Evolutionary conservation across 306 rosid genomes (phyloP).

Genomic region (Lathyrus tuberosus): DNA sequence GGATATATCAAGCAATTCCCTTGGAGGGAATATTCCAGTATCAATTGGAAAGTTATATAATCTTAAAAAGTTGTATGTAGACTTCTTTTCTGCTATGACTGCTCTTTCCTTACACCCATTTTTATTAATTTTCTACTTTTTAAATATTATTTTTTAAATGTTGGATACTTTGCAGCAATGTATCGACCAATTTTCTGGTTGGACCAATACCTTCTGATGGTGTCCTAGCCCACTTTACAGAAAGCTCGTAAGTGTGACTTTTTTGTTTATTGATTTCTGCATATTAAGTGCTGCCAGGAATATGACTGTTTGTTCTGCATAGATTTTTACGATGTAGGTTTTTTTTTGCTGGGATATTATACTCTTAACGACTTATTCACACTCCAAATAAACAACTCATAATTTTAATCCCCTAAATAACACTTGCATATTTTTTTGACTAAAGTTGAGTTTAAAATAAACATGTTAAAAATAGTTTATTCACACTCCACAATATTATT

Average conservation of each 20-base stretch:
- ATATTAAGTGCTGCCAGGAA: conserved; percentile 19
- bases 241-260: conserved; percentile 76
- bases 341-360: background rate
- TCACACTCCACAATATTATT: background rate
- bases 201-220: conserved; percentile 93
- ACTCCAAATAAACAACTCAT: conserved; percentile 19
- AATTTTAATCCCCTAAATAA: background rate
- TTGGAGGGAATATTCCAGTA: conserved; percentile 78
- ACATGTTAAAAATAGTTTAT: conserved; percentile 8
- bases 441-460: conserved; percentile 13
- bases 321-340: conserved; percentile 1
- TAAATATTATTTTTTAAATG: conserved; percentile 37
- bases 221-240: conserved; percentile 69
- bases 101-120: conserved; percentile 27
- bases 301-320: conserved; percentile 17
- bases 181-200: conserved; percentile 90
- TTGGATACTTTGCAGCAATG: conserved; percentile 61
- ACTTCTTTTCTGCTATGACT: conserved; percentile 34
- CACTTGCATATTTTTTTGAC: background rate
- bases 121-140: conserved; percentile 12
- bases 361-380: background rate
- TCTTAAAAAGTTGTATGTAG: conserved; percentile 68
- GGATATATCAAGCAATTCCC: conserved; percentile 91
- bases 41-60: conserved; percentile 82
- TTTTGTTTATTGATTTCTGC: conserved; percentile 35